Percentiles rank a stretch among this genome's conserved stretches.
Evolutionary conservation across 176 grass and related monocot species (phyloP).

Genomic region (Bonia amplexicaulis): DNA sequence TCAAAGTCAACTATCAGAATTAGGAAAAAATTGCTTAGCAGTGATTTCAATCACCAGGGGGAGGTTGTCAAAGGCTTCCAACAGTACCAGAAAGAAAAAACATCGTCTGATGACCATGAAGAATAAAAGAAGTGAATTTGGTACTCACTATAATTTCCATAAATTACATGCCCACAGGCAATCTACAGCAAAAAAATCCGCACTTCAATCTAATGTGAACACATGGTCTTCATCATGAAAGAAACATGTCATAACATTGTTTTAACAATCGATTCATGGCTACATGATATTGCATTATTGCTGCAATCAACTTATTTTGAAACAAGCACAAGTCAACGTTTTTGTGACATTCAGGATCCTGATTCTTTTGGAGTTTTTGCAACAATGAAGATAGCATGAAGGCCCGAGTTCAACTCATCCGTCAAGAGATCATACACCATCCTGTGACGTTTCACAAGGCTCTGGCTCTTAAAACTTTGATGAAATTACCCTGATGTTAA

Average conservation of each 20-base stretch:
- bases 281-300: conserved; percentile 5
- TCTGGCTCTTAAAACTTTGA: conserved; percentile 81
- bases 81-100: not conserved
- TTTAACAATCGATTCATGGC: not conserved
- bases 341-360: conserved; percentile 26
- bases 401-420: conserved; percentile 84
- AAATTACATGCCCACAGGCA: not conserved
- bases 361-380: conserved; percentile 81
- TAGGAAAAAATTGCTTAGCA: not conserved
- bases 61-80: not conserved
- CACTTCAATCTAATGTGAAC: not conserved
- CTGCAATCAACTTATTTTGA: conserved; percentile 24
- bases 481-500: conserved; percentile 85
- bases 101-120: not conserved
- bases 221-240: conserved; percentile 1
- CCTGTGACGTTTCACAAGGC: conserved; percentile 79
- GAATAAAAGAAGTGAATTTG: not conserved
- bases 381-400: conserved; percentile 92
- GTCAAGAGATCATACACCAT: conserved; percentile 89
- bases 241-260: not conserved
- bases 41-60: not conserved
- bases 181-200: not conserved
- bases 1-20: not conserved
- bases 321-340: not conserved
- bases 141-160: not conserved